Evolutionary conservation across 768 basidiomycete species (phyloP).

Genomic region (Chlorophyllum brunneum): DNA sequence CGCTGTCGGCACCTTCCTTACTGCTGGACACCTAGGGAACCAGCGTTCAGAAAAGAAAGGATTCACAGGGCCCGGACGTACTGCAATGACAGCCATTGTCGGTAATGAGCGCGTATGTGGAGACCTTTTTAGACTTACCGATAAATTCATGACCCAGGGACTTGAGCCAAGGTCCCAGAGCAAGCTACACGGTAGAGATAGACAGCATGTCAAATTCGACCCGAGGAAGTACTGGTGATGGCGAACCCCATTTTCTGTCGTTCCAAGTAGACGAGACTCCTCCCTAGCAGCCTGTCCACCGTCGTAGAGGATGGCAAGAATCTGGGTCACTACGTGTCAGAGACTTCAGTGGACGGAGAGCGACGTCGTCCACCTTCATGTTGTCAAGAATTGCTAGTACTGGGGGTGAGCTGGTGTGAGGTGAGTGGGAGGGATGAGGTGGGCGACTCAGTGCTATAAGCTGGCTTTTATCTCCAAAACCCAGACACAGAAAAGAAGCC

Average conservation of each 20-base stretch:
- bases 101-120: neutral
- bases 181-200: slow-evolving; percentile 46
- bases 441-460: neutral
- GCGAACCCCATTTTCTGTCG: slow-evolving; percentile 71
- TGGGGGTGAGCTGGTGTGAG: slow-evolving; percentile 12
- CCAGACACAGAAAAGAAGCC: slow-evolving; percentile 4
- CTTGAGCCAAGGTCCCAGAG: slow-evolving; percentile 64
- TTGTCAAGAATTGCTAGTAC: slow-evolving; percentile 10
- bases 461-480: slow-evolving; percentile 9
- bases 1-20: slow-evolving; percentile 80
- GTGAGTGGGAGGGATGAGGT: slow-evolving; percentile 9
- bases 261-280: slow-evolving; percentile 76
- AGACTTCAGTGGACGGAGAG: neutral
- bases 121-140: slow-evolving; percentile 34
- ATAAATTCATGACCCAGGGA: slow-evolving; percentile 73
- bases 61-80: neutral
- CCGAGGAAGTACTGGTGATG: neutral
- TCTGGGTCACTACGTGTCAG: slow-evolving; percentile 29
- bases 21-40: slow-evolving; percentile 61
- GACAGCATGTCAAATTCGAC: neutral
- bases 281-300: slow-evolving; percentile 61
- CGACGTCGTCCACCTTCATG: slow-evolving; percentile 38
- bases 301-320: slow-evolving; percentile 72
- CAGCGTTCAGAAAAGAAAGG: neutral
- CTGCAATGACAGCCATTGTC: slow-evolving; percentile 2